Evolutionary conservation across 345 rosid species (phyloP).

Genomic region (Garcia nutans): DNA sequence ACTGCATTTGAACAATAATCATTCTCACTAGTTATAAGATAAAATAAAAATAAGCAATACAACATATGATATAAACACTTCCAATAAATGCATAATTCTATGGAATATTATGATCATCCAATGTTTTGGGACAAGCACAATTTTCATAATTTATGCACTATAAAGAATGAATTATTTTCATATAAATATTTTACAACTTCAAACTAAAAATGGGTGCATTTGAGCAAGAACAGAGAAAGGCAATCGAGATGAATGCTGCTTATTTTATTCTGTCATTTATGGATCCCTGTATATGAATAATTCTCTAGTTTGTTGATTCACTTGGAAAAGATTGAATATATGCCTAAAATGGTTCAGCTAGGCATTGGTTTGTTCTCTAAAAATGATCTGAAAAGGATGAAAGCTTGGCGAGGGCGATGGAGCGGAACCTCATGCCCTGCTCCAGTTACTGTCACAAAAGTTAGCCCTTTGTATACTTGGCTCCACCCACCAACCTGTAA

Average conservation of each 20-base stretch:
- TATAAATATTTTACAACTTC: conserved; percentile 14
- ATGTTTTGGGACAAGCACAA: not conserved
- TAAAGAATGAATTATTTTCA: conserved; percentile 23
- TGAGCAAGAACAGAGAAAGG: conserved; percentile 28
- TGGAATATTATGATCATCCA: not conserved
- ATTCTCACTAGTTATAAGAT: no score
- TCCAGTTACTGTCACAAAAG: conserved; percentile 75
- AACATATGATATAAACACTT: not conserved
- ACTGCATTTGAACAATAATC: no score
- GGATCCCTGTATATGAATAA: conserved; percentile 18
- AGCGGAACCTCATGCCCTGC: conserved; percentile 97
- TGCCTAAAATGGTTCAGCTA: conserved; percentile 15
- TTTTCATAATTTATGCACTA: conserved; percentile 16
- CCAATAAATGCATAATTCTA: not conserved
- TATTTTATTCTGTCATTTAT: conserved; percentile 10
- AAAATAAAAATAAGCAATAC: not conserved
- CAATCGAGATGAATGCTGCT: conserved; percentile 40
- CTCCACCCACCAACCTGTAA: conserved; percentile 94
- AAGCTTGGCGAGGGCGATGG: conserved; percentile 82
- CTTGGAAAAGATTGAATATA: conserved; percentile 7
- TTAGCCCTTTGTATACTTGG: conserved; percentile 84
- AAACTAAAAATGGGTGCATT: conserved; percentile 11
- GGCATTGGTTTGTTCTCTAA: conserved; percentile 77
- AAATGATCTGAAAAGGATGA: conserved; percentile 79
- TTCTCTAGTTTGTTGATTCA: conserved; percentile 22